These are phyloP conservation scores for Mycena galopus DNA, from an alignment of 768 basidiomycete genomes.

Conservation along the genomic window DNA sequence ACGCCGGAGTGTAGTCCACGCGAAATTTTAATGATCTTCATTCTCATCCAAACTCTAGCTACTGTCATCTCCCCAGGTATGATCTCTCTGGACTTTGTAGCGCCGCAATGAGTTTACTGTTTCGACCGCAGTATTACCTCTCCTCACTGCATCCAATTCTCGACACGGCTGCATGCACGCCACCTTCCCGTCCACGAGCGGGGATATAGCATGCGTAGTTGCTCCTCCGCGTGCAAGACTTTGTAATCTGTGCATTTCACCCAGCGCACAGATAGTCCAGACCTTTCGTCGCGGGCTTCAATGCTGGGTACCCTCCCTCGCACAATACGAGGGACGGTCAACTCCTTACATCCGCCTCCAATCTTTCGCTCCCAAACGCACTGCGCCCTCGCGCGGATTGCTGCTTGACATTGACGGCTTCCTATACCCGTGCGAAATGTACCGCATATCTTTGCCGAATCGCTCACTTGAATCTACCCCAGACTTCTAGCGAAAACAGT, in stretches of 20 bases:
- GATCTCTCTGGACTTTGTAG: no score
- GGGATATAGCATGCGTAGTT: constrained; percentile 23
- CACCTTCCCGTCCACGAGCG: no score
- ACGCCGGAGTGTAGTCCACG: no score
- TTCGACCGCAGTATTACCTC: no score
- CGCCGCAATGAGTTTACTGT: no score
- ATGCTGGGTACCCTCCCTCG: constrained; percentile 11
- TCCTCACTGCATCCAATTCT: no score
- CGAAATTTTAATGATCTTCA: no score
- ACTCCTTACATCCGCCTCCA: neutral
- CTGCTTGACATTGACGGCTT: constrained; percentile 24
- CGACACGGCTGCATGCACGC: no score
- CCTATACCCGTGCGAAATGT: constrained; percentile 3
- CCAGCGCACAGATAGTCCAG: constrained; percentile 18
- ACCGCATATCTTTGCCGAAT: neutral
- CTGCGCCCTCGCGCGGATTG: constrained; percentile 19
- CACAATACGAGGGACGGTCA: neutral
- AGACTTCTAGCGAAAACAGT: neutral
- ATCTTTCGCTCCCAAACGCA: constrained; percentile 24
- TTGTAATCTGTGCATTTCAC: neutral
- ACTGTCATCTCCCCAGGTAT: no score
- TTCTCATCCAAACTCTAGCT: no score
- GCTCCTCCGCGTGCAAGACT: neutral
- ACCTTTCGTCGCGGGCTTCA: constrained; percentile 19
- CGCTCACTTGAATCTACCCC: neutral